These are phyloP conservation scores for Spiraea crenata DNA, from an alignment of 331 rosid species.

Conservation along the genomic window DNA sequence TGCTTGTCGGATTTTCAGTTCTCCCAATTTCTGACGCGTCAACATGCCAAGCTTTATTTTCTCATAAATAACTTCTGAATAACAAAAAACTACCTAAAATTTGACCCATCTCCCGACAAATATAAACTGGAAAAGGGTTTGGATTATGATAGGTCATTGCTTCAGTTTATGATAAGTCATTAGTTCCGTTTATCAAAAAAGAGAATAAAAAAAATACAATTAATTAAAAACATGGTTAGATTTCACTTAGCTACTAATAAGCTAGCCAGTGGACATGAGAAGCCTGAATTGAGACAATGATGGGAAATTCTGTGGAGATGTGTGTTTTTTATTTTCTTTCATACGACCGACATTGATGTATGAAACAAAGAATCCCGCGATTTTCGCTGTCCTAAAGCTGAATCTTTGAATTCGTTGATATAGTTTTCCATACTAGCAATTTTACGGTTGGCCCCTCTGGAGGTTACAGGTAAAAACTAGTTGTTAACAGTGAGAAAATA, in stretches of 20 bases:
- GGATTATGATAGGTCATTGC: neutral
- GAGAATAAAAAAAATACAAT: neutral
- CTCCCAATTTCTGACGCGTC: neutral
- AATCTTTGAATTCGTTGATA: neutral
- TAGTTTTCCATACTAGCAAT: neutral
- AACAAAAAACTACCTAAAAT: neutral
- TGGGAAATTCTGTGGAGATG: neutral
- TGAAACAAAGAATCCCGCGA: conserved; percentile 1
- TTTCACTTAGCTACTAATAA: neutral
- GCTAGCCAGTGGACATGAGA: neutral
- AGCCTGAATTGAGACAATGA: neutral
- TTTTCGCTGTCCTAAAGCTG: neutral
- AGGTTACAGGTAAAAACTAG: neutral
- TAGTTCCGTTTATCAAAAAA: neutral
- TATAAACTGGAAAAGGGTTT: neutral
- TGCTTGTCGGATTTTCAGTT: neutral
- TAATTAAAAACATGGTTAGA: neutral
- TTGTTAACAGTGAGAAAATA: neutral
- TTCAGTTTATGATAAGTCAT: neutral
- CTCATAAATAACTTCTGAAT: neutral
- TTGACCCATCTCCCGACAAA: neutral
- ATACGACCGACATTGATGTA: neutral
- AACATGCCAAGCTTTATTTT: neutral
- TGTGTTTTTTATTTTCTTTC: neutral
- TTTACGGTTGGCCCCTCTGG: conserved; percentile 5